A percentile compares a stretch with the other conserved stretches of the same genome.
Evolutionary conservation across 2,329 filamentous ascomycete species (phyloP).

Genomic region (Pseudocercospora musae): DNA sequence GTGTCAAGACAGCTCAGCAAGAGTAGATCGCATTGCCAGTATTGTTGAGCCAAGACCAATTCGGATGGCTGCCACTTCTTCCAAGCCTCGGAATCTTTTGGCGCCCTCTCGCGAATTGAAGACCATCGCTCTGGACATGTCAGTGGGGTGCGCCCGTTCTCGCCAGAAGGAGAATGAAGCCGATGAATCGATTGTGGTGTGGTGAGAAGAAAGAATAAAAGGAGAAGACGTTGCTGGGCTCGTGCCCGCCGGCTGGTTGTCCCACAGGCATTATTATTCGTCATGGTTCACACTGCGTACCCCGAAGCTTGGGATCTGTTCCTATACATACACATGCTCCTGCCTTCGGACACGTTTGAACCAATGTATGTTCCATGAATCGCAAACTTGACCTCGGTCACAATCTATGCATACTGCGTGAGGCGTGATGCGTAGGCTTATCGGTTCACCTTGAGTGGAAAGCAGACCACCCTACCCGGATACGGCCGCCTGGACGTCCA

Average conservation of each 20-base stretch:
- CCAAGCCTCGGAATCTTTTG: too few species aligned
- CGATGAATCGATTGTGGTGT: neutral
- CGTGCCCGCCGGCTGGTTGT: neutral
- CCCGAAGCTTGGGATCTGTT: neutral
- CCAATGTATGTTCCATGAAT: neutral
- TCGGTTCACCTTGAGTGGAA: neutral
- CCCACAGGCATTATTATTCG: neutral
- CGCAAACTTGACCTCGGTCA: neutral
- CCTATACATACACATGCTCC: neutral
- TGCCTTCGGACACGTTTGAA: constrained; percentile 4
- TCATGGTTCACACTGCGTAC: neutral
- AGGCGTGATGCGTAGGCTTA: neutral
- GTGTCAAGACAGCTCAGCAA: too few species aligned
- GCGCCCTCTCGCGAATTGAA: too few species aligned
- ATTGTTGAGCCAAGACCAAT: too few species aligned
- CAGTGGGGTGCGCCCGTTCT: too few species aligned
- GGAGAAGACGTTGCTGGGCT: neutral
- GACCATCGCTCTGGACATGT: too few species aligned
- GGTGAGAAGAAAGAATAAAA: neutral
- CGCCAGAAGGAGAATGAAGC: too few species aligned
- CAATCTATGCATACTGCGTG: neutral
- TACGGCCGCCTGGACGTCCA: constrained; percentile 3
- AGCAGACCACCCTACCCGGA: neutral
- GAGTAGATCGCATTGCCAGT: too few species aligned
- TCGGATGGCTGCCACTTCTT: too few species aligned